Percentiles rank a stretch among this genome's conserved stretches.
Evolutionary conservation across 2,329 filamentous ascomycete genomes (phyloP).

Genomic region (Rhexocercosporidium sp.): DNA sequence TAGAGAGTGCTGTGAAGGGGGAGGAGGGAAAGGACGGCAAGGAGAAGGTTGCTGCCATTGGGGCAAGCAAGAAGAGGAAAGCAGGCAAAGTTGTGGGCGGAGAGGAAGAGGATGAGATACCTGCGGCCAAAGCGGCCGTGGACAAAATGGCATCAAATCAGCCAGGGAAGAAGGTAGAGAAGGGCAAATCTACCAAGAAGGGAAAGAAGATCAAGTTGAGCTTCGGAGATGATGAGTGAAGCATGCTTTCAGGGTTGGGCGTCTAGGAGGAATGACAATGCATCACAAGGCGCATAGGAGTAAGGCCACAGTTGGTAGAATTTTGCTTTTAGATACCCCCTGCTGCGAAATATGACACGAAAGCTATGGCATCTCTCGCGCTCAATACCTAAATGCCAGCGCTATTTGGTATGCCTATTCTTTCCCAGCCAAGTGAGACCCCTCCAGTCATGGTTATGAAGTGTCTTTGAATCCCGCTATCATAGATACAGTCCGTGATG

Average conservation of each 20-base stretch:
- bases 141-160: conserved; percentile 11
- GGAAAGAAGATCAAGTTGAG: conserved; percentile 69
- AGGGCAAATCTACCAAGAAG: conserved; percentile 45
- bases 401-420: conserved; percentile 1
- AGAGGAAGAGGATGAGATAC: conserved; percentile 31
- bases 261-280: conserved; percentile 1
- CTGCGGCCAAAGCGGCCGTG: not conserved
- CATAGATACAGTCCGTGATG: conserved; percentile 19
- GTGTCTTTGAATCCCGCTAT: not conserved
- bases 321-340: conserved; percentile 23
- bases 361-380: not conserved
- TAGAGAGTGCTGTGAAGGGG: conserved; percentile 13
- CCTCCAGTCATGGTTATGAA: not conserved
- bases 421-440: not conserved
- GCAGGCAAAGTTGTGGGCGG: conserved; percentile 55
- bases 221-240: conserved; percentile 64
- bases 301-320: conserved; percentile 9
- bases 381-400: not conserved
- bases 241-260: not conserved
- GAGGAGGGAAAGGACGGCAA: conserved; percentile 35
- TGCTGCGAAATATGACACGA: conserved; percentile 6
- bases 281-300: conserved; percentile 8
- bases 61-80: conserved; percentile 59
- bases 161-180: conserved; percentile 33
- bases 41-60: conserved; percentile 48